phyloP scores from a whole-genome alignment of 1,284 basidiomycete genomes.

The Rhizoctonia solani region DNA sequence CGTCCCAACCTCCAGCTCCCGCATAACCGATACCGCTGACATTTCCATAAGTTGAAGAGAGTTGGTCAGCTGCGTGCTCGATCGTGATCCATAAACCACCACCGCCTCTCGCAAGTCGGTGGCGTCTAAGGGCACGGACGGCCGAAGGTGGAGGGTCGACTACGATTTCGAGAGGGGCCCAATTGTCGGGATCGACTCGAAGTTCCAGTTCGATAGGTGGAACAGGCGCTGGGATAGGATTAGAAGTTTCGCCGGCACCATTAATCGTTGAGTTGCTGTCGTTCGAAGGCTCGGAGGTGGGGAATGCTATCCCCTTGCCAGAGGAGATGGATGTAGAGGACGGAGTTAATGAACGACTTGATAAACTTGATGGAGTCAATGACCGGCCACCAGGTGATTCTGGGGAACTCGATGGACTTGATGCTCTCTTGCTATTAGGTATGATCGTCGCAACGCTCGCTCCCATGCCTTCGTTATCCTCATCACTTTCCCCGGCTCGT shows the following conservation, averaged over 20 bases:
- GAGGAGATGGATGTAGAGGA: background rate
- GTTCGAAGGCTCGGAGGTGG: constrained; percentile 50
- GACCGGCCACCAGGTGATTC: constrained; percentile 11
- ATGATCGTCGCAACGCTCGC: constrained; percentile 28
- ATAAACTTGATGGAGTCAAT: background rate
- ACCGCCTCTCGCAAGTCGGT: constrained; percentile 83
- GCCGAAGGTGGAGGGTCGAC: constrained; percentile 91
- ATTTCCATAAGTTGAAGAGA: background rate
- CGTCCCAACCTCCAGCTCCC: constrained; percentile 67
- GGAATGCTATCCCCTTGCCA: constrained; percentile 1
- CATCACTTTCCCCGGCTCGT: background rate
- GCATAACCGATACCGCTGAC: constrained; percentile 44
- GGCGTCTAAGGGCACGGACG: constrained; percentile 83
- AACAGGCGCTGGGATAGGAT: background rate
- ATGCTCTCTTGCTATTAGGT: background rate
- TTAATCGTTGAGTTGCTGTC: constrained; percentile 39
- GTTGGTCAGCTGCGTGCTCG: constrained; percentile 65
- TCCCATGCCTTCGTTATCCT: background rate
- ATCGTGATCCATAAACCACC: constrained; percentile 97
- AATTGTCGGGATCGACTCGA: constrained; percentile 90
- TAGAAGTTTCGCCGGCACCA: background rate
- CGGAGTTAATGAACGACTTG: no score
- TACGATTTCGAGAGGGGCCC: constrained; percentile 88
- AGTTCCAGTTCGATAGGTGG: constrained; percentile 89
- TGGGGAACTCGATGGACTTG: constrained; percentile 12